A percentile compares a stretch with the other conserved stretches of the same genome.
phyloP scores from a whole-genome alignment of 306 rosid species.

The Gynostemma pentaphyllum region DNA sequence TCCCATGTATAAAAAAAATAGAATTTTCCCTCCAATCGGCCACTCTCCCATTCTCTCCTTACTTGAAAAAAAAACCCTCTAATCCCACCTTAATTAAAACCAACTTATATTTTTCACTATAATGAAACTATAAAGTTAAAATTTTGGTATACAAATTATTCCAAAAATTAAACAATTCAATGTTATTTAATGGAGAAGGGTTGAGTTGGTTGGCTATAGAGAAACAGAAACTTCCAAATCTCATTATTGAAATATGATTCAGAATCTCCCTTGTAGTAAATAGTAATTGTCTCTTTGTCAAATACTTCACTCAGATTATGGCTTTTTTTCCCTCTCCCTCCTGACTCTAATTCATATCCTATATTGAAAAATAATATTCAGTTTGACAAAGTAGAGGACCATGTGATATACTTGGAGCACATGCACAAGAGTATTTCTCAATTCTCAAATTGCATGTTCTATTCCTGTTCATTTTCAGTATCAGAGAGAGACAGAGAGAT shows the following conservation, averaged over 20 bases:
- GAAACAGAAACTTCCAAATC: conserved; percentile 1
- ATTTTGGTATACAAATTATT: too few species aligned
- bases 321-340: background rate
- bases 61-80: too few species aligned
- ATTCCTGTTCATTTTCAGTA: background rate
- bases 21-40: too few species aligned
- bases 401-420: background rate
- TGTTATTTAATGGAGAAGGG: background rate
- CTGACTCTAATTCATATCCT: background rate
- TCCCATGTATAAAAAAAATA: too few species aligned
- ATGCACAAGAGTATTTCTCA: background rate
- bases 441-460: background rate
- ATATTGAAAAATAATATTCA: background rate
- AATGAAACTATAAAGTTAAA: background rate
- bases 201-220: background rate
- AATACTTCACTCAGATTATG: background rate
- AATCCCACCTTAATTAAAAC: too few species aligned
- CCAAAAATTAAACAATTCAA: background rate
- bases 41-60: too few species aligned
- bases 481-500: background rate
- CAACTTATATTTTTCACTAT: background rate
- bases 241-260: conserved; percentile 1
- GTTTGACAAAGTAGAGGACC: background rate
- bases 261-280: background rate
- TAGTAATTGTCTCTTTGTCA: background rate